Evolutionary conservation across 305 asterid species (phyloP), one percentile per base, ranked within the genome.

Genomic region (Solanum chacoense): DNA sequence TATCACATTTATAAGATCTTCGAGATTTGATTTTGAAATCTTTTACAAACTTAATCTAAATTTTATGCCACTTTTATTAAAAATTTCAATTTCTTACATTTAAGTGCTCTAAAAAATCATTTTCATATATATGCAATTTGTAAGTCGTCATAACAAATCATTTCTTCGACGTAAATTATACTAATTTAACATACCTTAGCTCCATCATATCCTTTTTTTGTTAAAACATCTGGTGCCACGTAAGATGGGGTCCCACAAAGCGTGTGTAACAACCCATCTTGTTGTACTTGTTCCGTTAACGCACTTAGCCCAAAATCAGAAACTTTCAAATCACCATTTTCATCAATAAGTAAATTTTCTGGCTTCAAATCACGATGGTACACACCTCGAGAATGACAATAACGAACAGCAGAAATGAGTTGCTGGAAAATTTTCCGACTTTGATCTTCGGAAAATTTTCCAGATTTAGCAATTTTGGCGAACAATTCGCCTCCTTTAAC

Each of bases 261-360:
- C 88, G 98, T 97, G 91, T 95, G 98, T 71, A 97, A 76, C 3
- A 96, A 89, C 0, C 98, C 99, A 31, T 97, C 99, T 26, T 87
- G 90, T 12, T 93, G 91, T 3, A 91, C 92, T 6, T 95, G 96
- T 10, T 91, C 98, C 9, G 90, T 89, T 74, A 94, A 67, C 29
- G 99, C 99, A 88, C 98, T 94, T 69, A 97, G 94, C 5, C 99
- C 98, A 86, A 97, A 97, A 91, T 97, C 99, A 7, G 98, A 94
- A 1, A 96, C 94, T 42, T 96, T 97, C 8, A 97, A 92, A 78
- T 94, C 98, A 0, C 94, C 97, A 72, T 94, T 93, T 65, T 96
- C 98, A 79, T 96, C 98, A 20, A 97, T 90, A 59, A 97, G 85
- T 8, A 97, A 92, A 84, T 97, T 97, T 22, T 97, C 98, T 36